Percentiles rank a stretch among this genome's conserved stretches.
These are phyloP conservation scores for Solanum tacnaense DNA, from an alignment of 257 asterid genomes.

Conservation along the genomic window DNA sequence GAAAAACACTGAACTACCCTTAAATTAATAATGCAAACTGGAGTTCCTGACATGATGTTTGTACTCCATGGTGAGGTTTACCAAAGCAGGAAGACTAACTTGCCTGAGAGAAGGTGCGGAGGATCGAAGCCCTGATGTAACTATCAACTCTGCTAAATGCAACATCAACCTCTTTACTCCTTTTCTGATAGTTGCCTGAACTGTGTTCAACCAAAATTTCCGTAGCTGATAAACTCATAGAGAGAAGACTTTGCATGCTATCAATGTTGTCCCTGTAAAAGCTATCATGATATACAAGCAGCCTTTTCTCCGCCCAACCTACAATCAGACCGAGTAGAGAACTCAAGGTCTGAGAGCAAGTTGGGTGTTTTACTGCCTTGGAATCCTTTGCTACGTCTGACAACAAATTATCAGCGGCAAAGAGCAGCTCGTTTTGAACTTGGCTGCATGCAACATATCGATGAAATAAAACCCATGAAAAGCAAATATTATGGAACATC, in stretches of 20 bases:
- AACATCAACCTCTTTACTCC: conserved; percentile 39
- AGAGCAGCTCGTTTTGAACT: conserved; percentile 60
- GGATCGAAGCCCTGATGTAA: conserved; percentile 73
- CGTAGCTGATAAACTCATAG: conserved; percentile 52
- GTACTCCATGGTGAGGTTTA: neutral
- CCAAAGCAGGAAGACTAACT: conserved; percentile 19
- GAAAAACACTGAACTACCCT: neutral
- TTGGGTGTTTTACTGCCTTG: conserved; percentile 30
- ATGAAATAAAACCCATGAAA: conserved; percentile 66
- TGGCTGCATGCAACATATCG: conserved; percentile 48
- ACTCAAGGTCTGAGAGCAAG: conserved; percentile 38
- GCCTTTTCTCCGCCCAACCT: conserved; percentile 66
- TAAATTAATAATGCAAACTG: neutral
- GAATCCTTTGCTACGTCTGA: conserved; percentile 52
- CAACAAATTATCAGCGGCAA: conserved; percentile 56
- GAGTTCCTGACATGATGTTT: neutral
- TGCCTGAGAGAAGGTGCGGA: conserved; percentile 69
- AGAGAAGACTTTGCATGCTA: conserved; percentile 52
- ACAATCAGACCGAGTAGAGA: conserved; percentile 32
- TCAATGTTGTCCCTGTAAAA: conserved; percentile 68
- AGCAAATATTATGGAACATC: conserved; percentile 60
- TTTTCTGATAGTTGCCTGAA: conserved; percentile 28
- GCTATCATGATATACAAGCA: conserved; percentile 47
- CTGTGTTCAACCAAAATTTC: conserved; percentile 33
- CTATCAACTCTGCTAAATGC: conserved; percentile 44